These are phyloP conservation scores for Alternaria metachromatica DNA, from an alignment of 2,329 filamentous ascomycete species.

Conservation along the genomic window DNA sequence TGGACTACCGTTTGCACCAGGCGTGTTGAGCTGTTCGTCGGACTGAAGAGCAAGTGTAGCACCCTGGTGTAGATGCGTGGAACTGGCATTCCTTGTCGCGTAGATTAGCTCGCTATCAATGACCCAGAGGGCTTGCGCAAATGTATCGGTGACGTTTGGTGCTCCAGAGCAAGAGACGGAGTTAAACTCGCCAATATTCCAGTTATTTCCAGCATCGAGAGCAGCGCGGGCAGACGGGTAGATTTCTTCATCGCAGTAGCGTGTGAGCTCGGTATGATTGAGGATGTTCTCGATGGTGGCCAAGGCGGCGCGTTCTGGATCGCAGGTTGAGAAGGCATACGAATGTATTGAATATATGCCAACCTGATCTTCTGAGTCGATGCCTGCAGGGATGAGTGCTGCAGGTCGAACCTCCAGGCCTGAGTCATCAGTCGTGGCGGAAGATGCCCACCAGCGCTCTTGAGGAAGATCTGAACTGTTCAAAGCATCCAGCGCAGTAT, in stretches of 20 bases:
- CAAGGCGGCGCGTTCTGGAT: slow-evolving; percentile 1
- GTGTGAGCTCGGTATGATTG: slow-evolving; percentile 18
- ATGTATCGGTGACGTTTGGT: slow-evolving; percentile 18
- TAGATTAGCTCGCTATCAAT: slow-evolving; percentile 17
- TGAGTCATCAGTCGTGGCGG: slow-evolving; percentile 15
- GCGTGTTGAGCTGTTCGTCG: slow-evolving; percentile 14
- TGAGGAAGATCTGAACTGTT: neutral
- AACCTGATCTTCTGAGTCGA: slow-evolving; percentile 10
- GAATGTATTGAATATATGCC: slow-evolving; percentile 14
- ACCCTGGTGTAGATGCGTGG: slow-evolving; percentile 12
- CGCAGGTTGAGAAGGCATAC: slow-evolving; percentile 13
- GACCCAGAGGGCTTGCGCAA: slow-evolving; percentile 20
- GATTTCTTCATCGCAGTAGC: slow-evolving; percentile 16
- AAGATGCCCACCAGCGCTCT: slow-evolving; percentile 20
- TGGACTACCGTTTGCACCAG: slow-evolving; percentile 13
- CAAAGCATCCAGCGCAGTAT: slow-evolving; percentile 2
- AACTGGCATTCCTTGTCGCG: slow-evolving; percentile 11
- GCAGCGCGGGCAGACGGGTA: slow-evolving; percentile 17
- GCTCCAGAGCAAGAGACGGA: slow-evolving; percentile 13
- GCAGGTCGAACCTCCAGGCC: slow-evolving; percentile 14
- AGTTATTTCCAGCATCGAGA: slow-evolving; percentile 4
- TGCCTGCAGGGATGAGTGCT: slow-evolving; percentile 15
- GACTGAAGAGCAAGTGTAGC: slow-evolving; percentile 16
- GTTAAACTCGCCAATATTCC: slow-evolving; percentile 20
- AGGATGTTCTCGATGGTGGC: slow-evolving; percentile 18